A percentile compares a stretch with the other conserved stretches of the same genome.
Conservation (phyloP, 306 rosid genomes). For the Prosopis cineraria region DNA sequence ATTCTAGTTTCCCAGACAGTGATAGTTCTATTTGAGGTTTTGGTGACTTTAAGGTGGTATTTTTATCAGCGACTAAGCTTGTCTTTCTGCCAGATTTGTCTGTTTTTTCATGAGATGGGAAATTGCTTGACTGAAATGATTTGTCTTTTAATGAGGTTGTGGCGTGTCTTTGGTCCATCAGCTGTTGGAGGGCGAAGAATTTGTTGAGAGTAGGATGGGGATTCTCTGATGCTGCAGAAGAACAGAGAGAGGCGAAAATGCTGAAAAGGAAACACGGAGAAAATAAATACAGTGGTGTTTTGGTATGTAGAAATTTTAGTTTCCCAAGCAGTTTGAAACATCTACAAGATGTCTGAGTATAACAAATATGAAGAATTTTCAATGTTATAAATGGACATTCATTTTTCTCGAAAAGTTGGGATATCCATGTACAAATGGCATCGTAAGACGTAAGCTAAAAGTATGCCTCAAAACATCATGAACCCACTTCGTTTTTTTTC, state of each 20-base stretch:
- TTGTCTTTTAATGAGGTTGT: conserved; percentile 54
- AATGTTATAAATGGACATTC: neutral
- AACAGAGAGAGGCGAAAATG: conserved; percentile 65
- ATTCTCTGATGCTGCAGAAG: conserved; percentile 70
- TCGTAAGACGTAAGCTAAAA: neutral
- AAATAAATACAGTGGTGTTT: neutral
- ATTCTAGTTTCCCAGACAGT: conserved; percentile 71
- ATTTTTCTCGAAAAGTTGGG: neutral
- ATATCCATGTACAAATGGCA: neutral
- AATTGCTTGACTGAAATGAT: conserved; percentile 41
- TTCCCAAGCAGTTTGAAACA: neutral
- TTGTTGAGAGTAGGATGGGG: conserved; percentile 70
- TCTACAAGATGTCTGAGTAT: neutral
- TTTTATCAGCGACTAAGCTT: conserved; percentile 38
- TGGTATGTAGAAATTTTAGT: neutral
- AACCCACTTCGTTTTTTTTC: neutral
- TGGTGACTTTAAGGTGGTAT: conserved; percentile 45
- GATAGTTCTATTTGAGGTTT: conserved; percentile 50
- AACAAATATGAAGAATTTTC: neutral
- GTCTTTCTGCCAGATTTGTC: conserved; percentile 52
- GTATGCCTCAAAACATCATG: neutral
- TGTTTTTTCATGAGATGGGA: conserved; percentile 47
- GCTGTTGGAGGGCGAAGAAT: conserved; percentile 73
- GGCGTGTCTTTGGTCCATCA: conserved; percentile 58
- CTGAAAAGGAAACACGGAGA: conserved; percentile 45